These are phyloP conservation scores for Leersia perrieri DNA, from an alignment of 176 grass and related monocot species.

Conservation along the genomic window DNA sequence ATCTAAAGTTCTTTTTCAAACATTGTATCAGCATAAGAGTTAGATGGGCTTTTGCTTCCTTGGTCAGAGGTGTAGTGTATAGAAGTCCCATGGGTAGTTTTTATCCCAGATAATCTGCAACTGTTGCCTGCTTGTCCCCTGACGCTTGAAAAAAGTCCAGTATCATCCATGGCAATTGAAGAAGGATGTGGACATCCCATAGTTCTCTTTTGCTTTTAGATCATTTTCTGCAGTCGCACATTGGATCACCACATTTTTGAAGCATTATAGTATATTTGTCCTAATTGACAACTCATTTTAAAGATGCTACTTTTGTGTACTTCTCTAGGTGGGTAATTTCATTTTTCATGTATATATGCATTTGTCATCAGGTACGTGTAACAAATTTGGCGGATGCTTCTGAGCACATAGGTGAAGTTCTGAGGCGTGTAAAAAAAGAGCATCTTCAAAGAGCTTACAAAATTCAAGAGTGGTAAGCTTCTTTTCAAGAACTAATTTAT, in stretches of 20 bases:
- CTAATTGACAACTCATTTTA: not conserved
- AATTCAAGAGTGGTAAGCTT: constrained; percentile 74
- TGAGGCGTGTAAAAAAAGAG: constrained; percentile 86
- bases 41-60: not conserved
- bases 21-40: not conserved
- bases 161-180: not conserved
- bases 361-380: constrained; percentile 66
- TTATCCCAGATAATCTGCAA: not conserved
- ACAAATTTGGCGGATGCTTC: constrained; percentile 95
- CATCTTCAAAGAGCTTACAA: constrained; percentile 97
- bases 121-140: not conserved
- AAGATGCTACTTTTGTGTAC: not conserved
- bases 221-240: not conserved
- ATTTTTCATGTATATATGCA: not conserved
- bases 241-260: not conserved
- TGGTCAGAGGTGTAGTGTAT: not conserved
- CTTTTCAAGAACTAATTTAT: not conserved
- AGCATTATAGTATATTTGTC: not conserved
- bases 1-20: not conserved
- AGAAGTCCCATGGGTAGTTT: not conserved
- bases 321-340: not conserved
- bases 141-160: not conserved
- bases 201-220: not conserved
- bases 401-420: constrained; percentile 95
- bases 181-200: not conserved